A percentile compares a stretch with the other conserved stretches of the same genome.
Evolutionary conservation across 1,284 basidiomycete genomes (phyloP).

Genomic region (Sanguinoderma infundibulare): DNA sequence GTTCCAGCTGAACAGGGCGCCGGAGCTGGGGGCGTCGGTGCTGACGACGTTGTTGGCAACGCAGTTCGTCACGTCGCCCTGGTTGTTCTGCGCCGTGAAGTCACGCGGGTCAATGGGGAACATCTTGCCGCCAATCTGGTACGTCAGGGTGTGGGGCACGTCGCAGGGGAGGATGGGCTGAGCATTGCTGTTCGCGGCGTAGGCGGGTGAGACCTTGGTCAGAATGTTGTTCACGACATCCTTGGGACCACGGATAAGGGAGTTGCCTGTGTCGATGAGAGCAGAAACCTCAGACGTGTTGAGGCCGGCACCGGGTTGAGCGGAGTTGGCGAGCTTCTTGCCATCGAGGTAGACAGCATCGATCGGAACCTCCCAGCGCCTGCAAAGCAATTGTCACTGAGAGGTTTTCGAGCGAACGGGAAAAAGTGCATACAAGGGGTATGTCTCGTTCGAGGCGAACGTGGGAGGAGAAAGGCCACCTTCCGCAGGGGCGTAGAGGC

Average conservation of each 20-base stretch:
- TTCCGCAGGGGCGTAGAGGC: constrained; percentile 40
- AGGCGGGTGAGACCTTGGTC: constrained; percentile 39
- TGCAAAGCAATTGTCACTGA: constrained; percentile 17
- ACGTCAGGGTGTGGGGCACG: constrained; percentile 57
- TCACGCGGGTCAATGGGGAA: constrained; percentile 74
- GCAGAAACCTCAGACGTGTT: constrained; percentile 44
- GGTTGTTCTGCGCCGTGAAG: constrained; percentile 48
- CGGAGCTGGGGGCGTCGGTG: constrained; percentile 18
- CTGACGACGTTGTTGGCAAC: constrained; percentile 49
- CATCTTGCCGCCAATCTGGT: constrained; percentile 63
- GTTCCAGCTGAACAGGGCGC: constrained; percentile 37
- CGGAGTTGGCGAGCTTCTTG: constrained; percentile 48
- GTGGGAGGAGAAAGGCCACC: constrained; percentile 42
- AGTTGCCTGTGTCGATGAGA: constrained; percentile 55
- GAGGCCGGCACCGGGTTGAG: constrained; percentile 40
- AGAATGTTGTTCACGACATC: constrained; percentile 47
- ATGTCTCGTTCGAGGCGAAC: constrained; percentile 41
- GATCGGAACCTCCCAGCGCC: constrained; percentile 63
- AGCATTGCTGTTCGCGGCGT: constrained; percentile 32
- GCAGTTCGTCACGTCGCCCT: constrained; percentile 48
- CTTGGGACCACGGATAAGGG: constrained; percentile 42
- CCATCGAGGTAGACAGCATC: constrained; percentile 63
- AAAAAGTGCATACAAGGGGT: constrained; percentile 35
- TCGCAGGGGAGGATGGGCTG: constrained; percentile 44
- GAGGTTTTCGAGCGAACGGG: not conserved